Percentiles rank a stretch among this genome's conserved stretches.
phyloP scores from a whole-genome alignment of 306 rosid genomes.

The Trifolium pratense region DNA sequence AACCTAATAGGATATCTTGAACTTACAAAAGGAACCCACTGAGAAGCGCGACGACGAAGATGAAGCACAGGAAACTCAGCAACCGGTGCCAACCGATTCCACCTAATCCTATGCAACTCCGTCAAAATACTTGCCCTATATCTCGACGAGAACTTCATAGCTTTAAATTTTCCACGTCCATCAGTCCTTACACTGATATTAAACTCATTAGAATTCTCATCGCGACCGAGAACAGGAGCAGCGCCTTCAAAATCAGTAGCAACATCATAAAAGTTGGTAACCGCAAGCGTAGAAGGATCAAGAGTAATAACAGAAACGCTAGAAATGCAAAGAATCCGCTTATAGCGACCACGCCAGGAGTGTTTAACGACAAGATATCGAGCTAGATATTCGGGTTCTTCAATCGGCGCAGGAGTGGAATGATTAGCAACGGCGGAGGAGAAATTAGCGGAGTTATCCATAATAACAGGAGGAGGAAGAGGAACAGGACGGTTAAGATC shows the following conservation, averaged over 20 bases:
- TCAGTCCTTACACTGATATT: constrained; percentile 81
- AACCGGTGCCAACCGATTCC: constrained; percentile 70
- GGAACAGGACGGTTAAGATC: constrained; percentile 54
- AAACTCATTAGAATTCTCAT: constrained; percentile 82
- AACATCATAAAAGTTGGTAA: constrained; percentile 84
- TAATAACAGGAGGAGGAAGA: constrained; percentile 47
- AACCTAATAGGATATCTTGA: background rate
- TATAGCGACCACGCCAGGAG: constrained; percentile 99
- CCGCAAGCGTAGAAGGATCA: constrained; percentile 83
- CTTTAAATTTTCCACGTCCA: constrained; percentile 91
- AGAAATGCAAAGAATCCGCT: constrained; percentile 86
- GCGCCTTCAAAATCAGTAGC: constrained; percentile 75
- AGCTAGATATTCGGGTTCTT: constrained; percentile 92
- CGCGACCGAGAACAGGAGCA: constrained; percentile 74
- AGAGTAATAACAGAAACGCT: constrained; percentile 64
- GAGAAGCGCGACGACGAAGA: constrained; percentile 76
- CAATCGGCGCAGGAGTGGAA: constrained; percentile 52
- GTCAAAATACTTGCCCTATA: constrained; percentile 91
- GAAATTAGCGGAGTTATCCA: constrained; percentile 47
- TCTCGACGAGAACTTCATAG: constrained; percentile 79
- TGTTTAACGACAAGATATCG: constrained; percentile 85
- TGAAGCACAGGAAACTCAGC: constrained; percentile 95
- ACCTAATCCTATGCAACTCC: constrained; percentile 80
- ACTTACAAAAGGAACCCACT: constrained; percentile 93
- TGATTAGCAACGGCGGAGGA: constrained; percentile 41